These are phyloP conservation scores for Auricularia cornea DNA, from an alignment of 768 basidiomycete genomes.

Conservation along the genomic window DNA sequence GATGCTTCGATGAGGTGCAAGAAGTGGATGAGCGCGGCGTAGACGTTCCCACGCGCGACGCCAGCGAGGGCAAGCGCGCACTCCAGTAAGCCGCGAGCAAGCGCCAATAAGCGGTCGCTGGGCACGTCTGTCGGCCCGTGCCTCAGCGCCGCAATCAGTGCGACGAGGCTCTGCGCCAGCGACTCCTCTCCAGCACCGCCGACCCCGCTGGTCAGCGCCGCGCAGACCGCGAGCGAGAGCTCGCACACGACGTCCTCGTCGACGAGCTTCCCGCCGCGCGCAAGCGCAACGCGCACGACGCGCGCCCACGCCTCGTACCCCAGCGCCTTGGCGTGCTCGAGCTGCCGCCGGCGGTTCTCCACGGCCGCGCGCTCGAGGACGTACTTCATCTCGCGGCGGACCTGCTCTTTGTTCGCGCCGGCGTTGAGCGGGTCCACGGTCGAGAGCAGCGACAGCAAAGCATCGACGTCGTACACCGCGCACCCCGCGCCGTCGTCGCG, in stretches of 20 bases:
- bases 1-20: constrained; percentile 53
- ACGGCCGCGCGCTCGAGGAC: constrained; percentile 76
- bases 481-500: constrained; percentile 64
- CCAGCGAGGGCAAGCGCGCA: constrained; percentile 73
- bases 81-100: constrained; percentile 67
- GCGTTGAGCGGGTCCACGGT: neutral
- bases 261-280: constrained; percentile 12
- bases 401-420: constrained; percentile 36
- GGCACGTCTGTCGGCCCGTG: constrained; percentile 77
- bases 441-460: constrained; percentile 58
- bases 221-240: too few species aligned
- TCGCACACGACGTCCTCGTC: too few species aligned
- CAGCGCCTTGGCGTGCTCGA: constrained; percentile 57
- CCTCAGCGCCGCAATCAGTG: constrained; percentile 80
- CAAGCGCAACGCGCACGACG: constrained; percentile 74
- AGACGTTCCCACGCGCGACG: constrained; percentile 89
- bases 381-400: constrained; percentile 61
- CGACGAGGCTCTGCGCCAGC: constrained; percentile 73
- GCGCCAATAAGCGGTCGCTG: constrained; percentile 64
- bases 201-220: too few species aligned
- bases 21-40: constrained; percentile 84
- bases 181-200: constrained; percentile 35
- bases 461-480: constrained; percentile 70
- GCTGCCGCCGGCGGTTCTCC: constrained; percentile 82
- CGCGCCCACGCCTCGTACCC: constrained; percentile 82